These are phyloP conservation scores for Neoboletus brunneissimus DNA, from an alignment of 768 basidiomycete species.

Conservation along the genomic window DNA sequence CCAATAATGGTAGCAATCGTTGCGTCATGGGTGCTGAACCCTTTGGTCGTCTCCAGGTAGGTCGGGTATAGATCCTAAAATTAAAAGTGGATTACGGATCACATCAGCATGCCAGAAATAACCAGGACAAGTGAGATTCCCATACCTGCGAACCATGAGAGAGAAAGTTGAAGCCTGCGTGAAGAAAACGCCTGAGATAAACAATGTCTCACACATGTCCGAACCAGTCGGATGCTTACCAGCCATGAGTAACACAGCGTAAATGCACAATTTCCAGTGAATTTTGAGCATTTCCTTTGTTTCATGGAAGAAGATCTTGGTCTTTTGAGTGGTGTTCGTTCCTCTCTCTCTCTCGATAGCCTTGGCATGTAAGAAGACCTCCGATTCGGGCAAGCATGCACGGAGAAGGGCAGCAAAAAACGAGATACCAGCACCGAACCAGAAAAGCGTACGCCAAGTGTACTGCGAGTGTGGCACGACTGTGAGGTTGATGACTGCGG, in stretches of 20 bases:
- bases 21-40: constrained; percentile 53
- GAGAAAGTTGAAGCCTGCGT: constrained; percentile 69
- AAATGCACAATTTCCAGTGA: constrained; percentile 83
- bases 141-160: constrained; percentile 67
- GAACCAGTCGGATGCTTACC: constrained; percentile 23
- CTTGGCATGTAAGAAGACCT: constrained; percentile 66
- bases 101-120: not conserved
- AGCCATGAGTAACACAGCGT: constrained; percentile 80
- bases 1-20: constrained; percentile 83
- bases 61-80: constrained; percentile 72
- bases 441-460: constrained; percentile 81
- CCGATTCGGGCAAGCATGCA: constrained; percentile 71
- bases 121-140: not conserved
- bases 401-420: constrained; percentile 67
- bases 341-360: constrained; percentile 47
- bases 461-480: constrained; percentile 39
- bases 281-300: constrained; percentile 70
- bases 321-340: constrained; percentile 45
- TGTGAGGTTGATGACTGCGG: constrained; percentile 76
- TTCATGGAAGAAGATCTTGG: constrained; percentile 69
- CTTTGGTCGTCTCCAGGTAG: constrained; percentile 63
- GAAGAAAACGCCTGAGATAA: not conserved
- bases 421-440: constrained; percentile 69
- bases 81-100: not conserved
- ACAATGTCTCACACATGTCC: not conserved